Conservation (phyloP, 1,284 basidiomycete genomes). For the Fomitopsis betulina region DNA sequence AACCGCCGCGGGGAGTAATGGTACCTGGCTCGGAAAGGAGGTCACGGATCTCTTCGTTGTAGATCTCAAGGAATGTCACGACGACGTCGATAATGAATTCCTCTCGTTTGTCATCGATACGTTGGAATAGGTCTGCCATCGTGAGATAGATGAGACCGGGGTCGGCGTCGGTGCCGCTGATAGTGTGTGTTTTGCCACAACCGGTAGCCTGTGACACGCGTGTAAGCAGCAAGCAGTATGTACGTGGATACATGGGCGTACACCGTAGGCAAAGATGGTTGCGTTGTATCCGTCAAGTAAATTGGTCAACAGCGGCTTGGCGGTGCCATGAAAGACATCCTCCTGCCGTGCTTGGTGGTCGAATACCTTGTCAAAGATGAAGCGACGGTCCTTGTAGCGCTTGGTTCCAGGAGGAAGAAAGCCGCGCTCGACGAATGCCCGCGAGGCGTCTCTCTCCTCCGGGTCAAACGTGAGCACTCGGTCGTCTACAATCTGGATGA, state of each 20-base stretch:
- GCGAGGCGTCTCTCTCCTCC: constrained; percentile 76
- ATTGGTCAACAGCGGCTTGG: constrained; percentile 78
- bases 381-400: constrained; percentile 89
- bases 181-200: constrained; percentile 97
- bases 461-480: constrained; percentile 94
- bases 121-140: constrained; percentile 94
- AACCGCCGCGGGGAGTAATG: constrained; percentile 70
- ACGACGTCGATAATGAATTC: constrained; percentile 82
- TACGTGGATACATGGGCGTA: constrained; percentile 40
- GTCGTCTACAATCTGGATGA: constrained; percentile 79
- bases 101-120: constrained; percentile 79
- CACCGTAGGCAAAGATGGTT: constrained; percentile 96
- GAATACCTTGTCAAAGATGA: constrained; percentile 94
- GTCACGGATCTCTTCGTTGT: constrained; percentile 98
- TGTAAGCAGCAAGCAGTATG: background rate
- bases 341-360: constrained; percentile 74
- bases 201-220: constrained; percentile 77
- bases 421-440: constrained; percentile 74
- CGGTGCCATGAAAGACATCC: constrained; percentile 83
- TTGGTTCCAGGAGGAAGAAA: constrained; percentile 82
- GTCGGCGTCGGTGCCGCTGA: constrained; percentile 83
- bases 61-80: constrained; percentile 95
- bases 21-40: constrained; percentile 76
- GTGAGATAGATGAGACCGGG: constrained; percentile 93
- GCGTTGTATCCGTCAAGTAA: constrained; percentile 94